Evolutionary conservation across 345 rosid genomes (phyloP).

Genomic region (Citrus mangshanensis): DNA sequence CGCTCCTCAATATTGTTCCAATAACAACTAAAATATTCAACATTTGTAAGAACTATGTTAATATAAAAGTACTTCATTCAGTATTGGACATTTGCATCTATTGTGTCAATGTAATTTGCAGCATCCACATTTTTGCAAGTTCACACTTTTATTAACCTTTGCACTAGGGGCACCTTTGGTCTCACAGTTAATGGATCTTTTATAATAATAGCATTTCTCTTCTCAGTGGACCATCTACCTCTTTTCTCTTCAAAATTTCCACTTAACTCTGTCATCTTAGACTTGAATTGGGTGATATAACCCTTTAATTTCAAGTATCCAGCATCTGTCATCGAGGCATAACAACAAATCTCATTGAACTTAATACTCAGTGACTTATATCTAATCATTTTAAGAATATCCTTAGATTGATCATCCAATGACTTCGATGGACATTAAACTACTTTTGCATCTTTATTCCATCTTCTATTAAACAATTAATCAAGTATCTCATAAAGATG

Average conservation of each 20-base stretch:
- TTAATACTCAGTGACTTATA: background rate
- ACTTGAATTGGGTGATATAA: background rate
- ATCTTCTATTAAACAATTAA: background rate
- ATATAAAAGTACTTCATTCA: too few relatives aligned
- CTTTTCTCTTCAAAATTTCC: background rate
- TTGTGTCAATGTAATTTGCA: background rate
- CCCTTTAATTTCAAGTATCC: background rate
- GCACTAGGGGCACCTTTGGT: background rate
- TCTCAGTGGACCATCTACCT: background rate
- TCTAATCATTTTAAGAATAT: background rate
- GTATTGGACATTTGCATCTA: background rate
- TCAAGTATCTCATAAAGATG: background rate
- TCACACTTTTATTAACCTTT: background rate
- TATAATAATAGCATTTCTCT: background rate
- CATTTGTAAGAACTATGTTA: too few relatives aligned
- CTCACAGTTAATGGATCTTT: background rate
- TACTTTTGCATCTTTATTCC: background rate
- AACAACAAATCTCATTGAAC: too few relatives aligned
- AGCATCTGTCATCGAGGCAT: background rate
- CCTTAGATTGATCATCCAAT: background rate
- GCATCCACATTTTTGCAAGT: background rate
- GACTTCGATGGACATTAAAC: background rate
- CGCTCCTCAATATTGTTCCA: too few relatives aligned
- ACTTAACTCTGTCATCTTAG: background rate
- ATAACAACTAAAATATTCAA: too few relatives aligned